Evolutionary conservation across 2,329 filamentous ascomycete species (phyloP).

Genomic region (Lasiodiplodia hormozganensis): DNA sequence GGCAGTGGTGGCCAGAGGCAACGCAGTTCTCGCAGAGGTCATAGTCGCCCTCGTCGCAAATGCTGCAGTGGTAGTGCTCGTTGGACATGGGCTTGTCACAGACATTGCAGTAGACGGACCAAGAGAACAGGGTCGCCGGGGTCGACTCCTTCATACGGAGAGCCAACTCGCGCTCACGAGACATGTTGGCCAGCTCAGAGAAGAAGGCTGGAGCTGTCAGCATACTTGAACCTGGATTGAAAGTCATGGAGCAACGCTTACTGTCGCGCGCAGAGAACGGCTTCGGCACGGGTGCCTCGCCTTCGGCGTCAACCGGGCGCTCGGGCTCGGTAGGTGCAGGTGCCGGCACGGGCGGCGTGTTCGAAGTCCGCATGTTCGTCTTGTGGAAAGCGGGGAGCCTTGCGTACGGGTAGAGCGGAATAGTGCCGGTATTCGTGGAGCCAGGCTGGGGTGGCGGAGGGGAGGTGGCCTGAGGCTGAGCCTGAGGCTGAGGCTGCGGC

Average conservation of each 20-base stretch:
- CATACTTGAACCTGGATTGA: not conserved
- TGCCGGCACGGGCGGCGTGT: slow-evolving; percentile 2
- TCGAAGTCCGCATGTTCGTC: slow-evolving; percentile 27
- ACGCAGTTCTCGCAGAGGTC: slow-evolving; percentile 88
- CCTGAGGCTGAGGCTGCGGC: slow-evolving; percentile 11
- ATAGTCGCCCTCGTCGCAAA: slow-evolving; percentile 92
- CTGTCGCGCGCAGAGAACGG: slow-evolving; percentile 47
- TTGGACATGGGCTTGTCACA: slow-evolving; percentile 81
- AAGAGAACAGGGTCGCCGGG: slow-evolving; percentile 54
- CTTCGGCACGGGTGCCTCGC: slow-evolving; percentile 51
- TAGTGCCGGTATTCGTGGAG: slow-evolving; percentile 20
- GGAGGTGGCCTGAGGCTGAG: slow-evolving; percentile 24
- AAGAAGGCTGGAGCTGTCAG: slow-evolving; percentile 37
- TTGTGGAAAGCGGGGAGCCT: slow-evolving; percentile 31
- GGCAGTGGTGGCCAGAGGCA: slow-evolving; percentile 76
- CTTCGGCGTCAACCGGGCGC: slow-evolving; percentile 31
- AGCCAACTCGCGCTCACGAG: slow-evolving; percentile 31
- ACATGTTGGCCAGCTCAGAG: slow-evolving; percentile 35
- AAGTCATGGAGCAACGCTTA: slow-evolving; percentile 33
- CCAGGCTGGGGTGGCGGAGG: not conserved
- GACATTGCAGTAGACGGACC: slow-evolving; percentile 92
- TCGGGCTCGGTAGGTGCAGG: not conserved
- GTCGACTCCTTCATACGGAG: slow-evolving; percentile 49
- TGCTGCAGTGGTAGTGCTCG: slow-evolving; percentile 91
- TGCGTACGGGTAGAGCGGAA: slow-evolving; percentile 28